Evolutionary conservation across 192 early-diverging fungal species (phyloP), one percentile per base, ranked within the genome.

Genomic region (Allomyces arbusculus): DNA sequence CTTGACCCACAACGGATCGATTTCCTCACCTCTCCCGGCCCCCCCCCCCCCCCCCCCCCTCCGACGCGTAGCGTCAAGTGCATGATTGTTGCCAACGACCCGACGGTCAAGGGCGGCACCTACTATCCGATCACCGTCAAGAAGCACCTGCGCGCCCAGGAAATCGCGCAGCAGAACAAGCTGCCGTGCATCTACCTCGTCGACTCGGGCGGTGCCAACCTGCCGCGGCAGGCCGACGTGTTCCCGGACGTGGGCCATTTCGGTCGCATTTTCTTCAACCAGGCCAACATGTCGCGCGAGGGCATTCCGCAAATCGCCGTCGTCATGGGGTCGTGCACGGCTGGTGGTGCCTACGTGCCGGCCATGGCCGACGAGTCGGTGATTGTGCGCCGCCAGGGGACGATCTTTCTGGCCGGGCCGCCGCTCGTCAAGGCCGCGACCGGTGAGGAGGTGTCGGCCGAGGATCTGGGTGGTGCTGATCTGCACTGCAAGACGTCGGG

Each of bases 281-380:
- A 97, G 71, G 82, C 83, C 62, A 84, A 71, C 65, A 83, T 90
- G 85, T 88, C 87, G 16, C 73, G 80, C 5, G 62, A 68, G 69
- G 89, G 89, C 45, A 93, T 97, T 65, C 92, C 94, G 61, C 94
- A 97, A 77, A 84, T 97, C 58, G 94, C 94, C n/a, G 89, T 92
- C 55, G 94, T 97, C 9, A 82, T 97, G 78, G 94, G 94, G 20
- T 92, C 90, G 20, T 97, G 94, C 78, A 97, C 94, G 23, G 94
- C 94, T 22, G 92, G 92, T 68, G 91, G 94, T 66, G 94, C 94
- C 3, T 97, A 97, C 73, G 92, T 97, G 25, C 94, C 94, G 58
- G 92, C 94, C 14, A 97, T 97, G 94, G 89, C 93, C 44, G 94
- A 97, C 74, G 91, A 97, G 75, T 90, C 87, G 78, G 86, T 97